A percentile compares a stretch with the other conserved stretches of the same genome.
These are phyloP conservation scores for Chondrus crispus DNA, from an alignment of 23 red algal species.

Conservation along the genomic window DNA sequence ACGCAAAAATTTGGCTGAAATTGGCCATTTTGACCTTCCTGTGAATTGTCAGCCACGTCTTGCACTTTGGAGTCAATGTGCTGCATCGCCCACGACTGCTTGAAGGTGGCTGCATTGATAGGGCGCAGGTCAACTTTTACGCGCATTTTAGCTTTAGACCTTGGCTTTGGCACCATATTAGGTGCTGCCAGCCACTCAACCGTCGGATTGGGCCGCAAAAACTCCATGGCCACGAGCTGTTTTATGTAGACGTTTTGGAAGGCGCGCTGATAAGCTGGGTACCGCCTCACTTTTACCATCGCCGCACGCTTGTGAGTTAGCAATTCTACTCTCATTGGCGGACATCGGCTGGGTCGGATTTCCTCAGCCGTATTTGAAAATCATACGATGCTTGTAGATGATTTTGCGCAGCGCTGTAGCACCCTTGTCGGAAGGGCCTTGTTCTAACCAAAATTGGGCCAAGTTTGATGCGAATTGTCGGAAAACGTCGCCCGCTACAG, in stretches of 20 bases:
- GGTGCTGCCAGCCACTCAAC: background rate
- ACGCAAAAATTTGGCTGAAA: too few relatives aligned
- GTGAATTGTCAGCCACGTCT: background rate
- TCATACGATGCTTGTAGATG: too few relatives aligned
- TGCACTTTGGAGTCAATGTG: background rate
- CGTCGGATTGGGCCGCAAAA: background rate
- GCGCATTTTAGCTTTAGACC: background rate
- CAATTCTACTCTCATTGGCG: background rate
- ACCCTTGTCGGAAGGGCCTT: too few relatives aligned
- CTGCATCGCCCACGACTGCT: background rate
- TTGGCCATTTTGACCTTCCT: too few relatives aligned
- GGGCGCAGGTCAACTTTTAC: constrained; percentile 12
- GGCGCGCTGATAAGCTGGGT: background rate
- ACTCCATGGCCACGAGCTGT: background rate
- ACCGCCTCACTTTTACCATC: background rate
- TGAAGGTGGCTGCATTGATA: background rate
- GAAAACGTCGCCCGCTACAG: too few relatives aligned
- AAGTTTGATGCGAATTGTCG: too few relatives aligned
- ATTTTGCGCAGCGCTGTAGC: too few relatives aligned
- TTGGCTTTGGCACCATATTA: background rate
- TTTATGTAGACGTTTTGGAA: background rate
- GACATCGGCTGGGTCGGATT: background rate
- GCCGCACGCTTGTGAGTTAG: background rate
- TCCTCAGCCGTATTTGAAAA: background rate
- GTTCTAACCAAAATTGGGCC: too few relatives aligned